Evolutionary conservation across 768 basidiomycete genomes (phyloP).

Genomic region (Naganishia kalamii): DNA sequence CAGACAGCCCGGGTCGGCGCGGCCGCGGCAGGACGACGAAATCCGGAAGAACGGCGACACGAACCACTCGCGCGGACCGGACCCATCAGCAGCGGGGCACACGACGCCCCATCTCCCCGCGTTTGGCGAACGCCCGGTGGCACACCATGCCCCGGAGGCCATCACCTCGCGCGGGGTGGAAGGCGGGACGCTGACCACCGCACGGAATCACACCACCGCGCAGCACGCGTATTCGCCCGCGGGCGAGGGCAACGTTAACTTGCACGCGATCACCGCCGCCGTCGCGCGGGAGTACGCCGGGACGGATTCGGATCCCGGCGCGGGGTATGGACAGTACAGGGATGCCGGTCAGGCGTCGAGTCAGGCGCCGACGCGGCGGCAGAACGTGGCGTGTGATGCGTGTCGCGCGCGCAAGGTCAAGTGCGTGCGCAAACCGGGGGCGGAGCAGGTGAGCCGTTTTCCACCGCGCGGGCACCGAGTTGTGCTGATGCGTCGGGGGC

Average conservation of each 20-base stretch:
- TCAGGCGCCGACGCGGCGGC: slow-evolving; percentile 10
- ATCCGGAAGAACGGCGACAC: not conserved
- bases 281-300: not conserved
- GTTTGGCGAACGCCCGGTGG: not conserved
- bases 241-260: not conserved
- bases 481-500: not conserved
- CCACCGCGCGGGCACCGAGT: not conserved
- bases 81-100: too few relatives aligned
- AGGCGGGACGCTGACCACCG: not conserved
- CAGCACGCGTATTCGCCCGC: not conserved
- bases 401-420: slow-evolving; percentile 66
- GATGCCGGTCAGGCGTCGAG: slow-evolving; percentile 2
- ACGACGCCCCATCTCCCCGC: too few relatives aligned
- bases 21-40: not conserved
- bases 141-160: not conserved
- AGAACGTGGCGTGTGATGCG: slow-evolving; percentile 28
- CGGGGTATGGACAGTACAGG: not conserved
- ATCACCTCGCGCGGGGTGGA: not conserved
- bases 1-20: too few relatives aligned
- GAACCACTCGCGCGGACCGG: too few relatives aligned
- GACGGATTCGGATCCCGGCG: not conserved
- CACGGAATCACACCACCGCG: too few relatives aligned
- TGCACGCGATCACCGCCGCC: not conserved
- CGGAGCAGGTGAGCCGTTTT: slow-evolving; percentile 52
- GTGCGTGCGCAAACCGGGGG: slow-evolving; percentile 72